Evolutionary conservation across 331 rosid species (phyloP).

Genomic region (Quercus phellos): DNA sequence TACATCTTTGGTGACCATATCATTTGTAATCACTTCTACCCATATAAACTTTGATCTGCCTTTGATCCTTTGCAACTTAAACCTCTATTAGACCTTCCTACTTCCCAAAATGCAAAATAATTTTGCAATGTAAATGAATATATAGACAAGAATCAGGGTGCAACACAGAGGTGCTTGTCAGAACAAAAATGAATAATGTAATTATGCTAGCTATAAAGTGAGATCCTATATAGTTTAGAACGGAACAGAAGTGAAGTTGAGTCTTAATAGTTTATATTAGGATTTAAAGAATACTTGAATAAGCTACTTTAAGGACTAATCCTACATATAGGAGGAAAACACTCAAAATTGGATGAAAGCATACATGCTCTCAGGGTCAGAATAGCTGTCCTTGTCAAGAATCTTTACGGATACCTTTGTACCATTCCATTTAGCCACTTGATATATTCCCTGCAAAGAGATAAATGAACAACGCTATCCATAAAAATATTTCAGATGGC

Average conservation of each 20-base stretch:
- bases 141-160: neutral
- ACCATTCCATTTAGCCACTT: constrained; percentile 99
- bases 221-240: neutral
- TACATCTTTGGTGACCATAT: neutral
- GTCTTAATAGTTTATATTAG: neutral
- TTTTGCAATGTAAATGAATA: neutral
- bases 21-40: neutral
- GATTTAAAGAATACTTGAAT: neutral
- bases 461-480: constrained; percentile 13
- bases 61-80: neutral
- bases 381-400: constrained; percentile 78
- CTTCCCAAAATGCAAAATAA: neutral
- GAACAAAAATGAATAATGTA: neutral
- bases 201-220: neutral
- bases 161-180: neutral
- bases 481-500: neutral
- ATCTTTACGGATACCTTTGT: constrained; percentile 94
- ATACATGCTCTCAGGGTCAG: constrained; percentile 85
- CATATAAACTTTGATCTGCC: neutral
- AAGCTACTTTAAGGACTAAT: neutral
- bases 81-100: neutral
- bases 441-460: constrained; percentile 70
- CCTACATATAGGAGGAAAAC: neutral
- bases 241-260: neutral
- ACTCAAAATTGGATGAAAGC: constrained; percentile 28